Conservation (phyloP, 2,329 filamentous ascomycete genomes). For the Paracamarosporium sp. region DNA sequence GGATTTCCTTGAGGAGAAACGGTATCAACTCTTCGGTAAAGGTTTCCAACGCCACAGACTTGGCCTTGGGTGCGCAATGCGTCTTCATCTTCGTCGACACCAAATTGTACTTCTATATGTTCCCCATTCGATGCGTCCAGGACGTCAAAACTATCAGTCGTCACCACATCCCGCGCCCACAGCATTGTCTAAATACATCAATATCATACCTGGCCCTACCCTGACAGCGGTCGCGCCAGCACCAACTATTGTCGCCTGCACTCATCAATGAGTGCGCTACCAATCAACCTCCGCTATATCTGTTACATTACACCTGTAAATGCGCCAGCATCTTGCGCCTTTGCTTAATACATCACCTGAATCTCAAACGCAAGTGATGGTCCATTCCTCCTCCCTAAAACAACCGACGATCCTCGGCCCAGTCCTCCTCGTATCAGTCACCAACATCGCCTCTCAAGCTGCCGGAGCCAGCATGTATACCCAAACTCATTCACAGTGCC, state of each 20-base stretch:
- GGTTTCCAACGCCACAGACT: conserved; percentile 43
- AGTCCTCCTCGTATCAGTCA: not conserved
- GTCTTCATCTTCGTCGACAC: conserved; percentile 47
- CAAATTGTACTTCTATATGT: conserved; percentile 53
- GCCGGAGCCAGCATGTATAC: not conserved
- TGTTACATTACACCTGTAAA: conserved; percentile 20
- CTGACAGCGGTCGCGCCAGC: conserved; percentile 37
- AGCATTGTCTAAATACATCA: conserved; percentile 44
- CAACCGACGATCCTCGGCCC: not conserved
- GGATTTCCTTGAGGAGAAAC: conserved; percentile 51
- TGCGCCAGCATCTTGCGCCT: conserved; percentile 3
- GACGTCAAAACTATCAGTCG: conserved; percentile 45
- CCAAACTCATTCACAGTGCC: not conserved
- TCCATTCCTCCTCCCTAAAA: not conserved
- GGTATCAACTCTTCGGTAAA: conserved; percentile 48
- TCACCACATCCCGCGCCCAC: conserved; percentile 43
- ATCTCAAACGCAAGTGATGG: not conserved
- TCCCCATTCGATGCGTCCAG: conserved; percentile 45
- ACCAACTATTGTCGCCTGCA: conserved; percentile 30
- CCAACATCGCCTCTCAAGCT: not conserved
- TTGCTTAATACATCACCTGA: not conserved
- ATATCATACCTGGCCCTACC: conserved; percentile 34
- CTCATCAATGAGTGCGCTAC: conserved; percentile 29
- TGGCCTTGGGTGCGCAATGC: conserved; percentile 42
- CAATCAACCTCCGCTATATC: conserved; percentile 27